These are phyloP conservation scores for Rhizodiscina lignyota DNA, from an alignment of 495 filamentous ascomycete species.

Conservation along the genomic window DNA sequence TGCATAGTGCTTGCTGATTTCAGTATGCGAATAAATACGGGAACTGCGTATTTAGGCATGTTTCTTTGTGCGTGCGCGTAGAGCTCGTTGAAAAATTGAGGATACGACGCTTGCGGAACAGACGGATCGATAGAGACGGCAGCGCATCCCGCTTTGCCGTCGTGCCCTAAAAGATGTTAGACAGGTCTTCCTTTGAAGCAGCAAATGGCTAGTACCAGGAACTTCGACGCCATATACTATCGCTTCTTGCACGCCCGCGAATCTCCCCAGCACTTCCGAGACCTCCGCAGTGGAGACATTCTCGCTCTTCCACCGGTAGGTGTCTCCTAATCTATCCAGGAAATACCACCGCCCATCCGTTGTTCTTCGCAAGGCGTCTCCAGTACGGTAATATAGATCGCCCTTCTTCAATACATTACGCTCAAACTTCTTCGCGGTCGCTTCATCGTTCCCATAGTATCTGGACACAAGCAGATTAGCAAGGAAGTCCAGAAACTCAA, in stretches of 20 bases:
- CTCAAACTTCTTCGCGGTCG: conserved; percentile 52
- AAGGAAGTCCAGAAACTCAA: no score
- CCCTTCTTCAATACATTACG: conserved; percentile 57
- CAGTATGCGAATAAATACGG: conserved; percentile 53
- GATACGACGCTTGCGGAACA: neutral
- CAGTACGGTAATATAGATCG: conserved; percentile 59
- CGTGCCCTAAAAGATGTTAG: conserved; percentile 10
- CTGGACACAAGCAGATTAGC: conserved; percentile 16
- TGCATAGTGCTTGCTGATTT: conserved; percentile 45
- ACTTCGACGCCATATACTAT: conserved; percentile 66
- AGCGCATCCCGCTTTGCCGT: conserved; percentile 25
- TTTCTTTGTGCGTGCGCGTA: conserved; percentile 31
- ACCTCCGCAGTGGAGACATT: conserved; percentile 74
- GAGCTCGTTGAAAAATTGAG: neutral
- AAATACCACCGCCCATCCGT: conserved; percentile 65
- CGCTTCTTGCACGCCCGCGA: conserved; percentile 51
- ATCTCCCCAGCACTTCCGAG: conserved; percentile 45
- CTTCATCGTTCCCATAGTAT: conserved; percentile 50
- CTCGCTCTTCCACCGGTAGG: conserved; percentile 71
- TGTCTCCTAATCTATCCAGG: conserved; percentile 59
- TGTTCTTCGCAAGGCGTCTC: conserved; percentile 51
- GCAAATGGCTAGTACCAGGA: conserved; percentile 22
- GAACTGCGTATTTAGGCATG: conserved; percentile 61
- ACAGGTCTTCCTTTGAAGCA: neutral
- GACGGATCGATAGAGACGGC: conserved; percentile 20